These are phyloP conservation scores for Gymnopilus junonius DNA, from an alignment of 768 basidiomycete genomes.

Conservation along the genomic window DNA sequence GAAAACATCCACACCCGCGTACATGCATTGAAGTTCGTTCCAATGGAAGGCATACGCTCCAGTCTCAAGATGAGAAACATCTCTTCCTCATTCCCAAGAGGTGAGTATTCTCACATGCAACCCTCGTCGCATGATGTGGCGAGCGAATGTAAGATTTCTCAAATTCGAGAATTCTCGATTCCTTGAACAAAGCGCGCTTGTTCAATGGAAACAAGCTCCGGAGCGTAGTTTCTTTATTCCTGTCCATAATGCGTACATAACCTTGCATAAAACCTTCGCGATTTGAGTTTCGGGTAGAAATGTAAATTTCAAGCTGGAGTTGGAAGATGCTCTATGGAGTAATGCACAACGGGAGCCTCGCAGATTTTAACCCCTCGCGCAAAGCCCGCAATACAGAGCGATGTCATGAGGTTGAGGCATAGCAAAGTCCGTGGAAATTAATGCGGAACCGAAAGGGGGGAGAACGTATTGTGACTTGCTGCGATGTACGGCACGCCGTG, in stretches of 20 bases:
- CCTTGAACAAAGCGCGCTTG: neutral
- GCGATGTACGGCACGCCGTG: neutral
- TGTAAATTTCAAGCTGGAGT: too few species aligned
- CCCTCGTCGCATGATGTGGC: neutral
- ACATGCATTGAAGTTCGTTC: neutral
- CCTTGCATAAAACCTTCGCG: too few species aligned
- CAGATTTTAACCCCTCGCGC: too few species aligned
- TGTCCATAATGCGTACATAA: too few species aligned
- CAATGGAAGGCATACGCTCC: neutral
- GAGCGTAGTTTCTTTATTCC: too few species aligned
- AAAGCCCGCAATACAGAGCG: too few species aligned
- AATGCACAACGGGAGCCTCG: too few species aligned
- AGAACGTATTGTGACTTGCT: neutral
- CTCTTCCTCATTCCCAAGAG: neutral
- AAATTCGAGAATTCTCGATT: neutral
- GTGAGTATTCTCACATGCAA: conserved; percentile 4
- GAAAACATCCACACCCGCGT: neutral
- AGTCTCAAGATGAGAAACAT: neutral
- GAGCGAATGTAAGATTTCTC: neutral
- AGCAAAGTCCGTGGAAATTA: neutral
- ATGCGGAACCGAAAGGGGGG: conserved; percentile 4
- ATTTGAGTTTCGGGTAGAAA: too few species aligned
- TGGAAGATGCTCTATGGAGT: too few species aligned
- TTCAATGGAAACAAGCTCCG: conserved; percentile 6
- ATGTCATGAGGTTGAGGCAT: too few species aligned